Evolutionary conservation across 805 yeast species (phyloP).

Genomic region (Suhomyces faveliae): DNA sequence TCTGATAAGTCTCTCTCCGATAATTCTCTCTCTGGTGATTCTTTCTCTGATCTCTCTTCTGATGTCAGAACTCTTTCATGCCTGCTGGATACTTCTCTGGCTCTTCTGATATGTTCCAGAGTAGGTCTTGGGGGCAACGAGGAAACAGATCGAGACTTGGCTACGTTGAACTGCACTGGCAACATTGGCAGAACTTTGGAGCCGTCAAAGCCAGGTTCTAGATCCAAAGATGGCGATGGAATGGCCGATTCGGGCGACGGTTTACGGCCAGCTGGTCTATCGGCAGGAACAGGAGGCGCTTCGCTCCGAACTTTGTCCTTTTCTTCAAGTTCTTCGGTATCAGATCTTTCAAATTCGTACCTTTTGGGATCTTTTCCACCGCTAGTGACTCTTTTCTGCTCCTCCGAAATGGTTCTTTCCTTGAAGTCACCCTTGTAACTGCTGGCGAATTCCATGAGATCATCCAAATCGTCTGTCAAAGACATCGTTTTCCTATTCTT

Average conservation of each 20-base stretch:
- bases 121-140: conserved; percentile 27
- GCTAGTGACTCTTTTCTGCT: not conserved
- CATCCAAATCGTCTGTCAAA: conserved; percentile 37
- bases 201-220: not conserved
- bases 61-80: not conserved
- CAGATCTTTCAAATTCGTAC: not conserved
- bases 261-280: not conserved
- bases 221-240: not conserved
- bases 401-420: not conserved
- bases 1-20: not conserved
- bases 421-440: conserved; percentile 4
- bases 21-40: not conserved
- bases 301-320: too few species aligned
- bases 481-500: conserved; percentile 15
- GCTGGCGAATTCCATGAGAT: conserved; percentile 36
- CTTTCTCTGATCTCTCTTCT: not conserved
- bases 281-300: not conserved
- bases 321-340: conserved; percentile 1
- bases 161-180: not conserved
- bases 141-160: not conserved
- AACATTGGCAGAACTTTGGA: too few species aligned
- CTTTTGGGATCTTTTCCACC: not conserved
- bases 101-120: conserved; percentile 21
- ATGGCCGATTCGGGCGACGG: not conserved
- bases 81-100: conserved; percentile 16